phyloP scores from a whole-genome alignment of 2,329 filamentous ascomycete species.

The Tolypocladium endophyticum region DNA sequence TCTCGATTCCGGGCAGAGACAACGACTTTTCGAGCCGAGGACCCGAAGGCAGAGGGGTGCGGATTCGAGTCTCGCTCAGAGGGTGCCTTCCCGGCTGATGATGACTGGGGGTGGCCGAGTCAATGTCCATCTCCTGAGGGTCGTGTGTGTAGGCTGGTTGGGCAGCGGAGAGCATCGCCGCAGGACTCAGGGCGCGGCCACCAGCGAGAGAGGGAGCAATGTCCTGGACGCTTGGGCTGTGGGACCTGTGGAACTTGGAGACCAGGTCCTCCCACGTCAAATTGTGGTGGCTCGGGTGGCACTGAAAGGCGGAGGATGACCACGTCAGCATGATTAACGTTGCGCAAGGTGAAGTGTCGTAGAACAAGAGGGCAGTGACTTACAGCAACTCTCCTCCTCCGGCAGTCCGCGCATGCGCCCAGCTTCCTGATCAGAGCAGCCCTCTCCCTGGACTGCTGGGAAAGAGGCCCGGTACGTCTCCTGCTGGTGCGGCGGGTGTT shows the following conservation, averaged over 20 bases:
- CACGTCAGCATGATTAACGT: background rate
- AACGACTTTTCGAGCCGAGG: constrained; percentile 42
- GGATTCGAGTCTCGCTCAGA: constrained; percentile 37
- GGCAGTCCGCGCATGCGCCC: constrained; percentile 46
- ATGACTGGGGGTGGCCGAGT: constrained; percentile 22
- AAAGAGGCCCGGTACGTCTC: constrained; percentile 48
- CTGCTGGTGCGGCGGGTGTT: constrained; percentile 44
- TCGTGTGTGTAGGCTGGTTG: constrained; percentile 31
- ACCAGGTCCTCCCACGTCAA: constrained; percentile 52
- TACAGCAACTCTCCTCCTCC: constrained; percentile 47
- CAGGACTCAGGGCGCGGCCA: constrained; percentile 36
- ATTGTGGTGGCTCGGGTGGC: constrained; percentile 48
- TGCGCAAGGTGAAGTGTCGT: background rate
- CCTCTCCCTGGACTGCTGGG: constrained; percentile 46
- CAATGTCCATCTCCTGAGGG: constrained; percentile 46
- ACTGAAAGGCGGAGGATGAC: constrained; percentile 24
- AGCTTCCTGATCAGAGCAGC: constrained; percentile 50
- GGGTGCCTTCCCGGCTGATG: constrained; percentile 26
- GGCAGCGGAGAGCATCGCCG: constrained; percentile 24
- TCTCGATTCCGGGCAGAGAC: constrained; percentile 39
- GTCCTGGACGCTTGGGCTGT: constrained; percentile 40
- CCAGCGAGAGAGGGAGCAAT: constrained; percentile 30
- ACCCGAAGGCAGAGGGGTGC: constrained; percentile 46
- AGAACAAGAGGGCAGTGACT: constrained; percentile 19
- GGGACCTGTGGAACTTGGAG: constrained; percentile 40